Evolutionary conservation across 2,329 filamentous ascomycete genomes (phyloP), one percentile per base, ranked within the genome.

Genomic region (Neurospora sp.): DNA sequence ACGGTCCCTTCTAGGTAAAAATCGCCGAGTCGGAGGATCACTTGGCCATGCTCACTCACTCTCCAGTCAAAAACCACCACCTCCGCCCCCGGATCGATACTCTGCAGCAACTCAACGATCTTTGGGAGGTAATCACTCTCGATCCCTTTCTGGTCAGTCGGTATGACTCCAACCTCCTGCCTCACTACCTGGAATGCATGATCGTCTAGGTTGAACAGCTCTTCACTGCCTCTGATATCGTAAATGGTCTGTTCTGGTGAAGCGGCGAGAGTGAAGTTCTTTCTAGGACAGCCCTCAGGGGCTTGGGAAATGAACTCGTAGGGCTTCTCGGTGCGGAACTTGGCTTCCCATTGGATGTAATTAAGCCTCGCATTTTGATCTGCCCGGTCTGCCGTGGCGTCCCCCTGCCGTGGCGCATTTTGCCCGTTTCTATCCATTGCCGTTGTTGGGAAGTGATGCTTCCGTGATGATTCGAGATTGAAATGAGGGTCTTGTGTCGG

Each of bases 181-280:
- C 17, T 15, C 12, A 46, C 33, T 8, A 70, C 28, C 12, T 57
- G 28, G 6, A 70, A 70, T n/a, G 37, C 69, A 33, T 70, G 36
- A 19, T n/a, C 66, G 2, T 70, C 66, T 11, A 68, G 66, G 36
- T 36, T 68, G 37, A 70, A 70, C 3, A 43, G 8, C 10, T 19
- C 38, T 46, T 68, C 69, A 28, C 37, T 19, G 17, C 43, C 69
- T 5, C 69, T 43, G 17, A 70, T 68, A 46, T 70, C 66, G 19
- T 15, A 10, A 1, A 70, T 68, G 2, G 65, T 36, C 37, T 70
- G 66, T 4, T 28, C 23, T 33, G 67, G 15, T 10, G 23, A 41
- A 19, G 67, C 3, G 23, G 39, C 23, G 8, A 46, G 28, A 15
- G 67, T 33, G 15, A 68, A 68, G n/a, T 68, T 68, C 12, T 19